These are phyloP conservation scores for Lignosus rhinocerotis DNA, from an alignment of 1,284 basidiomycete genomes.

Conservation along the genomic window DNA sequence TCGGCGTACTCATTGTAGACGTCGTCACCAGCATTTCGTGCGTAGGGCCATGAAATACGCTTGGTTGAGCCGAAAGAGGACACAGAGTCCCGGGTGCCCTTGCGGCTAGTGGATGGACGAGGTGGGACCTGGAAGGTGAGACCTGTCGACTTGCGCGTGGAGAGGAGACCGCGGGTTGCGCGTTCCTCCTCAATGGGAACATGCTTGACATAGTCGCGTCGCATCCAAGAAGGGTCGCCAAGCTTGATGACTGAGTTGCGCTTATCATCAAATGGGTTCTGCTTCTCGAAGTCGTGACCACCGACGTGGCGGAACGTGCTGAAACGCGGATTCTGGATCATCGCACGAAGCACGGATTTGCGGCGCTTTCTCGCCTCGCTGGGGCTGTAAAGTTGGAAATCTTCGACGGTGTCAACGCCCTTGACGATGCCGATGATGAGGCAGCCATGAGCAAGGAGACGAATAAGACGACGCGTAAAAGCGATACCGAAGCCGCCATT, in stretches of 20 bases:
- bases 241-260: constrained; percentile 20
- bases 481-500: constrained; percentile 49
- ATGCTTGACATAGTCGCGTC: constrained; percentile 15
- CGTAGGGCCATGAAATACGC: constrained; percentile 11
- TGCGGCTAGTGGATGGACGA: constrained; percentile 11
- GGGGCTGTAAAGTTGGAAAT: constrained; percentile 32
- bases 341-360: constrained; percentile 35
- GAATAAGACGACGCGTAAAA: constrained; percentile 57
- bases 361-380: constrained; percentile 21
- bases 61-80: constrained; percentile 17
- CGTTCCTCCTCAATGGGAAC: constrained; percentile 10
- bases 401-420: constrained; percentile 43
- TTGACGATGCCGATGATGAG: constrained; percentile 62
- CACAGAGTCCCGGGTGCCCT: constrained; percentile 10
- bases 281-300: constrained; percentile 28
- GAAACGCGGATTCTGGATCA: constrained; percentile 56
- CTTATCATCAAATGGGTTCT: constrained; percentile 21
- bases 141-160: constrained; percentile 13
- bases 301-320: constrained; percentile 54
- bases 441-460: constrained; percentile 51
- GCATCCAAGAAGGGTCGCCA: constrained; percentile 25
- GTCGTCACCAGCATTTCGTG: neutral
- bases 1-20: constrained; percentile 3
- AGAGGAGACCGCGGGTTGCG: constrained; percentile 6
- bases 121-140: constrained; percentile 12